phyloP scores from a whole-genome alignment of 1,284 basidiomycete genomes.

The Leccinum pachyderme region DNA sequence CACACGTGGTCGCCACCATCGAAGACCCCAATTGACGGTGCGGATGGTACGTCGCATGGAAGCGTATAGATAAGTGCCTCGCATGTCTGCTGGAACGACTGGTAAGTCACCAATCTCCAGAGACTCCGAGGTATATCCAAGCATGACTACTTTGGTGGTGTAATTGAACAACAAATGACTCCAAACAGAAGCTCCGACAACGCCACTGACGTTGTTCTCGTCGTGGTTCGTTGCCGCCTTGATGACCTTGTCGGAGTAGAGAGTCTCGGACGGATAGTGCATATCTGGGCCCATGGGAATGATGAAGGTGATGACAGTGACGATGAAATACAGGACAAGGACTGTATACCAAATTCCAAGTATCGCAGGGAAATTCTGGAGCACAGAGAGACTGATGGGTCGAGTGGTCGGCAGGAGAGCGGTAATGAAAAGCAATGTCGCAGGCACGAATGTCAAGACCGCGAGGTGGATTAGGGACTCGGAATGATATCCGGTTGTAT shows the following conservation, averaged over 20 bases:
- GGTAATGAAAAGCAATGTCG: slow-evolving; percentile 46
- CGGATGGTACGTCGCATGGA: slow-evolving; percentile 37
- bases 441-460: slow-evolving; percentile 53
- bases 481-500: slow-evolving; percentile 52
- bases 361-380: slow-evolving; percentile 11
- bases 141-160: slow-evolving; percentile 80
- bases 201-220: slow-evolving; percentile 65
- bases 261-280: slow-evolving; percentile 65
- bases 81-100: slow-evolving; percentile 70
- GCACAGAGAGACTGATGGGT: slow-evolving; percentile 13
- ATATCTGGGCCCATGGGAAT: slow-evolving; percentile 73
- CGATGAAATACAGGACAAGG: slow-evolving; percentile 30
- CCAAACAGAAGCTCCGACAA: slow-evolving; percentile 41
- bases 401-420: slow-evolving; percentile 52
- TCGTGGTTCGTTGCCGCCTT: slow-evolving; percentile 52
- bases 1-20: slow-evolving; percentile 33
- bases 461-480: slow-evolving; percentile 66
- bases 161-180: slow-evolving; percentile 64
- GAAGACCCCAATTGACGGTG: slow-evolving; percentile 38
- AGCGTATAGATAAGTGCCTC: slow-evolving; percentile 54
- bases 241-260: slow-evolving; percentile 74
- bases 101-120: slow-evolving; percentile 86
- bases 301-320: slow-evolving; percentile 47
- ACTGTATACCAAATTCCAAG: slow-evolving; percentile 22
- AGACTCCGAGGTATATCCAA: slow-evolving; percentile 69